A percentile compares a stretch with the other conserved stretches of the same genome.
phyloP scores from a whole-genome alignment of 257 asterid genomes.

The Rhazya stricta region DNA sequence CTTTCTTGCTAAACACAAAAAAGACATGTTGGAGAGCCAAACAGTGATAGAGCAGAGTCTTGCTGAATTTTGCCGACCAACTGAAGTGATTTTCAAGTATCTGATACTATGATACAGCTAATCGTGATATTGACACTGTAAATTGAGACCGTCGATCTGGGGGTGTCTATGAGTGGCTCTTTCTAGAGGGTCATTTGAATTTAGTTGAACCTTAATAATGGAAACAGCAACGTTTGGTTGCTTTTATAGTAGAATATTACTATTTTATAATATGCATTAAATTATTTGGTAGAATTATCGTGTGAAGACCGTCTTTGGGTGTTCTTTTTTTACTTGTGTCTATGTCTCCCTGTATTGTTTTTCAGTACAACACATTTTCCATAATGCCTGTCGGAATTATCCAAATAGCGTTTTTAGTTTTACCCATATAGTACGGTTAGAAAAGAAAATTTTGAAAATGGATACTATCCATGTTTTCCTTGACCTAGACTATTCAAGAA shows the following conservation, averaged over 20 bases:
- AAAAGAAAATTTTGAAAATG: too few relatives aligned
- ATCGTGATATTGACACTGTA: conserved; percentile 17
- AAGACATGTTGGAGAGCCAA: not conserved
- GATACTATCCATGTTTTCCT: too few relatives aligned
- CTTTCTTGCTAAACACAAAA: not conserved
- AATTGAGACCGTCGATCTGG: conserved; percentile 11
- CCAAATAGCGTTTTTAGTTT: too few relatives aligned
- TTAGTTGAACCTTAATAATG: conserved; percentile 15
- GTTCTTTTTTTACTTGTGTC: not conserved
- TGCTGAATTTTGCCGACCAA: conserved; percentile 1
- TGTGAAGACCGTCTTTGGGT: not conserved
- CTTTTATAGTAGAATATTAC: not conserved
- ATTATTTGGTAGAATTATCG: not conserved
- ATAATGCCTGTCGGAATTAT: too few relatives aligned
- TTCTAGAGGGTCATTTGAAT: not conserved
- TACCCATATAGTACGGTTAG: too few relatives aligned
- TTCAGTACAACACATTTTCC: too few relatives aligned
- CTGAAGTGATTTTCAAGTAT: conserved; percentile 22
- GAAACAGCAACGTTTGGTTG: not conserved
- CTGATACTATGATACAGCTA: conserved; percentile 11
- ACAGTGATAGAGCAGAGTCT: not conserved
- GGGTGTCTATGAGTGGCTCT: not conserved
- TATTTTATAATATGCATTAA: not conserved
- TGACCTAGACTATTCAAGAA: too few relatives aligned
- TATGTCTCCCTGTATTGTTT: not conserved